phyloP scores from a whole-genome alignment of 73 alveolate species.

The Tetrahymena borealis region DNA sequence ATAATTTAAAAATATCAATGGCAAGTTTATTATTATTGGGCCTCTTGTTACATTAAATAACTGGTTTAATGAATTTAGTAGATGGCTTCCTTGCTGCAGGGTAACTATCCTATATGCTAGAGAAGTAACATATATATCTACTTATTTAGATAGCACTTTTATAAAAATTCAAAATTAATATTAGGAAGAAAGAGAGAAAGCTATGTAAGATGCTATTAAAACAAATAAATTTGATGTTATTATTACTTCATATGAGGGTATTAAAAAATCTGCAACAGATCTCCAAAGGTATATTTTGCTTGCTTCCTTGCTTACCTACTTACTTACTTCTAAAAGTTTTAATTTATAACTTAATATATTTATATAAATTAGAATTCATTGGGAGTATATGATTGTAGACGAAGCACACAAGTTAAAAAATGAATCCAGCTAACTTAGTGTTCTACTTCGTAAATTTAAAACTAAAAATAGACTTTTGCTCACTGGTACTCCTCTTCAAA shows the following conservation, averaged over 20 bases:
- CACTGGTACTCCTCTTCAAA: slow-evolving; percentile 96
- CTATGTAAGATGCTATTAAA: slow-evolving; percentile 41
- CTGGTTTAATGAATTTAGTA: slow-evolving; percentile 89
- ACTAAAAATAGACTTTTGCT: slow-evolving; percentile 76
- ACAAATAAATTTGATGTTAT: slow-evolving; percentile 80
- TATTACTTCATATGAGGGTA: slow-evolving; percentile 90
- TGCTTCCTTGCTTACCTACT: too few relatives aligned
- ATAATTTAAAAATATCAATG: slow-evolving; percentile 22
- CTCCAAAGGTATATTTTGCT: neutral
- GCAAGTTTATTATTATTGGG: slow-evolving; percentile 66
- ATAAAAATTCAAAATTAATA: neutral
- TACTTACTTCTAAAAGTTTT: too few relatives aligned
- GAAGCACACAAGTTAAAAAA: slow-evolving; percentile 97
- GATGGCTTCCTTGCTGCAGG: slow-evolving; percentile 78
- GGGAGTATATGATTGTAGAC: slow-evolving; percentile 88
- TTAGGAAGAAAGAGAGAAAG: slow-evolving; percentile 85
- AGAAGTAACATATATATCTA: neutral
- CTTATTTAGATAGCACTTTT: too few relatives aligned
- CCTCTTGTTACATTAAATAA: slow-evolving; percentile 91
- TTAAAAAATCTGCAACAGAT: neutral
- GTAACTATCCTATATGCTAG: slow-evolving; percentile 10
- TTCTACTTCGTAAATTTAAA: slow-evolving; percentile 65
- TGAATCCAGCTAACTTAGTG: slow-evolving; percentile 81
- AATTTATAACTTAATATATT: neutral
- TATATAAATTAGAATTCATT: slow-evolving; percentile 48